Base-by-base conservation (phyloP, 208 protist genomes). In the Crithidia bombi region DNA sequence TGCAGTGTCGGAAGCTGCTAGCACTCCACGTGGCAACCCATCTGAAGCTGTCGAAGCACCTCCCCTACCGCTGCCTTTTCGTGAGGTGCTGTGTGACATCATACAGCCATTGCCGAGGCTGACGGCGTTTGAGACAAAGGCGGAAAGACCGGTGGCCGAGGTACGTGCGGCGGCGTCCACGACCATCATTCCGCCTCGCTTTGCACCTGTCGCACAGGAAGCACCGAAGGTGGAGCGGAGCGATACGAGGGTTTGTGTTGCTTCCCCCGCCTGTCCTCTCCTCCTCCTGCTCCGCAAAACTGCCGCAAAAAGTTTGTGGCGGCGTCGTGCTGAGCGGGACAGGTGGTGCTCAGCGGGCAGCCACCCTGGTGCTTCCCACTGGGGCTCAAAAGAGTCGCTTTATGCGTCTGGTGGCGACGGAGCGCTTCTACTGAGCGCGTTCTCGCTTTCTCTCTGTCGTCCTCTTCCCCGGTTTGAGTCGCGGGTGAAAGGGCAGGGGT, bases 341-440 rank as follows among this genome's bases (percentile, higher is more conserved):
- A 38, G 7, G 10, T n/a, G 17, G 1, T 26, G 28, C 17, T 2
- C 17, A 26, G 26, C 32, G 17, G 26, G 5, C 4, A 9, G 26
- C 36, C 19, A 51, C 41, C 5, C 41, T 23, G 21, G 17, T 19
- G 41, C 57, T 51, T 12, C 5, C 41, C 9, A 17, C 28, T 2
- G 12, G 12, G 3, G 1, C 12, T 7, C 32, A 64, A 21, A 64
- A 35, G 10, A 64, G 4, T 11, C 23, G 26, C 19, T 64, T 64
- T 30, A 51, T 64, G 25, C 57, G 57, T 51, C 25, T 64, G 23
- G 41, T 43, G 6, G 28, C 28, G 21, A 51, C 19, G 25, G 43
- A 49, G 30, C 21, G 57, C 17, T 64, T 64, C 19, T 64, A 64
- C 41, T 64, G 43, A 64, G 21, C 41, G 38, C 23, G 12, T n/a